These are phyloP conservation scores for Xylaria digitata DNA, from an alignment of 2,329 filamentous ascomycete genomes.

Conservation along the genomic window DNA sequence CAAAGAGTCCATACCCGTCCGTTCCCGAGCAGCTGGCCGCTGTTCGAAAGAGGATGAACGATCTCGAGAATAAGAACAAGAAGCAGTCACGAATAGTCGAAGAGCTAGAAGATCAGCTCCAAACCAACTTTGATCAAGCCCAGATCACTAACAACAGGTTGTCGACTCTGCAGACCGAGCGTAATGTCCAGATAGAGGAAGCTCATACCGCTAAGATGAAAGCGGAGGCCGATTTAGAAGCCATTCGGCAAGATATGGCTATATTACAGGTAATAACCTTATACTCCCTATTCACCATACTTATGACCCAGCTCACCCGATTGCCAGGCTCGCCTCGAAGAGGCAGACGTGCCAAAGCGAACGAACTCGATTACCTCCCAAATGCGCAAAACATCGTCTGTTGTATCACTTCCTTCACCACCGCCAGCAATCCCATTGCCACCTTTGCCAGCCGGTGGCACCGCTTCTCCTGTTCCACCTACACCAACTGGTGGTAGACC, in stretches of 20 bases:
- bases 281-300: not conserved
- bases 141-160: constrained; percentile 86
- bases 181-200: constrained; percentile 81
- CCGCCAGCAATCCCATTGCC: constrained; percentile 96
- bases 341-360: constrained; percentile 60
- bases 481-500: constrained; percentile 73
- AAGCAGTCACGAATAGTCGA: constrained; percentile 93
- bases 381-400: constrained; percentile 85
- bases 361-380: constrained; percentile 73
- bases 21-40: constrained; percentile 68
- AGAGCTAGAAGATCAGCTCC: constrained; percentile 96
- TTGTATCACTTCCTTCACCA: constrained; percentile 87
- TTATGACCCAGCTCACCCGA: constrained; percentile 19
- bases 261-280: constrained; percentile 75
- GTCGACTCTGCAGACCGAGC: constrained; percentile 82
- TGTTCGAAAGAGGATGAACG: constrained; percentile 73
- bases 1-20: constrained; percentile 58
- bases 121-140: constrained; percentile 93
- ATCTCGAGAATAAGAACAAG: constrained; percentile 77
- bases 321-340: constrained; percentile 47
- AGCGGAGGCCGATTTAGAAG: constrained; percentile 76
- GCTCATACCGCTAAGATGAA: constrained; percentile 72
- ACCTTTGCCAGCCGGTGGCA: constrained; percentile 76
- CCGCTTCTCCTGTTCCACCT: constrained; percentile 62
- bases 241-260: constrained; percentile 75